Base-by-base conservation (phyloP, 202 grass and related monocot species). In the Digitaria exilis region DNA sequence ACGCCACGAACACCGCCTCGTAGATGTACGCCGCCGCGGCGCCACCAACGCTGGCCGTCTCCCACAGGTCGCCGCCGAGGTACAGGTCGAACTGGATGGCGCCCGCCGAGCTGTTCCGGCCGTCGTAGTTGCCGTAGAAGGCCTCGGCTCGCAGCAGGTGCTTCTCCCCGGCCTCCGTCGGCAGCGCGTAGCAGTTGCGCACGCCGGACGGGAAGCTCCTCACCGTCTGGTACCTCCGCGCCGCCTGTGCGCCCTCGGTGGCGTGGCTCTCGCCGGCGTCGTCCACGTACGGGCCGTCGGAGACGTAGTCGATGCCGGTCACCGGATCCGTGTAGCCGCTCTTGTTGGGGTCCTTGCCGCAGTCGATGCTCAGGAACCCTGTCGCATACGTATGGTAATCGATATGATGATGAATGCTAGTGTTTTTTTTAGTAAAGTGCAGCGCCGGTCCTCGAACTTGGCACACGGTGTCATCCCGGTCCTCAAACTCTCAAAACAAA, bases 141-240 rank as follows among this genome's bases (percentile, higher is more conserved):
- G 56, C 24, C 46, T 13, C 26, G 4, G n/a, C 14, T 13, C 79
- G 75, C 6, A 72, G 4, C 1, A 83, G 49, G n/a, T 88, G 83
- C 69, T 63, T 88, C 6, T 1, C 0, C 14, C 62, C 72, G 15
- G 45, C 29, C 5, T 0, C 58, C 3, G 68, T 58, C 1, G 78
- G 58, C 1, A 88, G 69, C 15, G 77, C 17, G 79, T 87, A 87
- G 78, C 85, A 87, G 48, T 87, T 82, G 0, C 78, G 78, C n/a
- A 3, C 14, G 44, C 79, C 85, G 3, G 31, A 24, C 8, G 79
- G 85, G 68, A 88, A 88, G 60, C 79, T 88, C 76, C 85, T 39
- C 0, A 22, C 6, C 52, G 52, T 3, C 7, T 2, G 52, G 52
- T 52, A 50, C 6, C 7, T 19, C 15, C 48, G 51, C 30, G 6